Percentiles rank a stretch among this genome's conserved stretches.
Evolutionary conservation across 176 grass and related monocot species (phyloP).

Genomic region (Pharus latifolius): DNA sequence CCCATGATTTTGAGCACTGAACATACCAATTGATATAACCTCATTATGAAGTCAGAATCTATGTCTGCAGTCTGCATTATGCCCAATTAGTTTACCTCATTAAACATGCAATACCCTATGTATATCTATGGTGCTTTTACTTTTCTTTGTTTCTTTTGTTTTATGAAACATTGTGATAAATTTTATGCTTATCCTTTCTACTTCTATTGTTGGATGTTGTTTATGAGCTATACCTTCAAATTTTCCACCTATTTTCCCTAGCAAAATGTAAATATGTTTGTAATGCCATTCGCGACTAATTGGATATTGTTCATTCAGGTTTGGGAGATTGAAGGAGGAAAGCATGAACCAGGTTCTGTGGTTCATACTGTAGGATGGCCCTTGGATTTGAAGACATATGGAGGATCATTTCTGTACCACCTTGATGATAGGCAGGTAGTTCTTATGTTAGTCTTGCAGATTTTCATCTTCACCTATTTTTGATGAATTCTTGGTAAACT

Average conservation of each 20-base stretch:
- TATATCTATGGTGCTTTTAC: neutral
- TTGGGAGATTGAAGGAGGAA: slow-evolving; percentile 90
- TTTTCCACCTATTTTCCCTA: neutral
- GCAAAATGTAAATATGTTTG: neutral
- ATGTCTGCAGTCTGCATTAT: neutral
- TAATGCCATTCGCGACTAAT: neutral
- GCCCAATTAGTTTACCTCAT: neutral
- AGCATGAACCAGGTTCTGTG: slow-evolving; percentile 69
- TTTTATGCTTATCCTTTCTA: neutral
- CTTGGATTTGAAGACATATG: slow-evolving; percentile 78
- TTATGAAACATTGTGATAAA: neutral
- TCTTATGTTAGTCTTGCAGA: neutral
- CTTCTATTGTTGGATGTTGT: neutral
- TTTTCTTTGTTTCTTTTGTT: neutral
- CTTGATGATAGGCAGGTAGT: slow-evolving; percentile 82
- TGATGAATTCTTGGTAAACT: neutral
- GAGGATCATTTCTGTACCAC: slow-evolving; percentile 88
- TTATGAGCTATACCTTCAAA: neutral
- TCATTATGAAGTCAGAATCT: neutral
- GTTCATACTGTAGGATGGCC: slow-evolving; percentile 95
- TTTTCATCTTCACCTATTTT: neutral
- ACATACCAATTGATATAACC: neutral
- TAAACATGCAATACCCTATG: neutral
- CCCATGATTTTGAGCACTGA: neutral
- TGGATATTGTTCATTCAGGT: slow-evolving; percentile 39